A percentile compares a stretch with the other conserved stretches of the same genome.
phyloP scores from a whole-genome alignment of 805 yeast species.

The Pichia phayaonensis region DNA sequence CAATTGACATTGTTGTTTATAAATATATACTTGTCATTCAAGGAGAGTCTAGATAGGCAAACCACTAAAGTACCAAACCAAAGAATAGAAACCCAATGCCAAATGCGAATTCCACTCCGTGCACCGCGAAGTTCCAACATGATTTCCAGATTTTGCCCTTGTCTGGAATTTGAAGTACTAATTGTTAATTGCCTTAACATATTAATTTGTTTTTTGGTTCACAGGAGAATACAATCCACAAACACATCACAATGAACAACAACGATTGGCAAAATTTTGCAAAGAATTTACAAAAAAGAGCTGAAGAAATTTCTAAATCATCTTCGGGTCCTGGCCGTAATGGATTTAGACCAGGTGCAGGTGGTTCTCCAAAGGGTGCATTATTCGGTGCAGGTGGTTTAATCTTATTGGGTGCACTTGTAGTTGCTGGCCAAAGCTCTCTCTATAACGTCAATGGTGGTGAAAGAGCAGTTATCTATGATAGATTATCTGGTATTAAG shows the following conservation, averaged over 20 bases:
- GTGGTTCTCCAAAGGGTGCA: conserved; percentile 40
- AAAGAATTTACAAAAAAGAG: conserved; percentile 39
- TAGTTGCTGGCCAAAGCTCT: conserved; percentile 44
- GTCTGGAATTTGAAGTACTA: neutral
- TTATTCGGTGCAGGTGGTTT: conserved; percentile 61
- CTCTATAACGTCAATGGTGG: conserved; percentile 95
- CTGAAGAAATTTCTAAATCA: conserved; percentile 33
- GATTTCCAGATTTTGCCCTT: neutral
- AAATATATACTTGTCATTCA: neutral
- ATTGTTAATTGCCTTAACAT: neutral
- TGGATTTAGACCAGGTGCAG: conserved; percentile 8
- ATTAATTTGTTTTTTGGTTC: neutral
- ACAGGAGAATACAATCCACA: neutral
- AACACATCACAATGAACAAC: conserved; percentile 23
- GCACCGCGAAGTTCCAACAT: neutral
- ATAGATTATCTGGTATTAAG: conserved; percentile 78
- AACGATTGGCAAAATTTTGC: conserved; percentile 48
- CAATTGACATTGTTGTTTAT: conserved; percentile 10
- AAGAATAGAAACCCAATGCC: neutral
- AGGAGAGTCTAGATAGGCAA: neutral
- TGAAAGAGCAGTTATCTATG: conserved; percentile 92
- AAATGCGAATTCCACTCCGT: neutral
- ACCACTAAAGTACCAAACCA: neutral
- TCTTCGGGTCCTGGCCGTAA: conserved; percentile 23
- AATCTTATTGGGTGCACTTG: conserved; percentile 50